Conservation (phyloP, 805 yeast species). For the Kluyveromyces lactis region DNA sequence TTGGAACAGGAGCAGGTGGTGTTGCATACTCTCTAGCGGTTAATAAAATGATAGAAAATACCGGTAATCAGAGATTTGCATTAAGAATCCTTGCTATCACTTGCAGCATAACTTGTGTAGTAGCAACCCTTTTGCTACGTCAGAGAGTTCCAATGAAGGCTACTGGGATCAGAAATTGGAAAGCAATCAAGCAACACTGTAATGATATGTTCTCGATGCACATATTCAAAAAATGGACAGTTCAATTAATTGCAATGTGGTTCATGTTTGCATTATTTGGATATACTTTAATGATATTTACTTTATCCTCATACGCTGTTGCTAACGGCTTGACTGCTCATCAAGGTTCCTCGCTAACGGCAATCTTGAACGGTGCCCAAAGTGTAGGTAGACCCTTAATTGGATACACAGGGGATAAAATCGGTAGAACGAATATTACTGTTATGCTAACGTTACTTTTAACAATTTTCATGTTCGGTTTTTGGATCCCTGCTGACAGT, state of each 20-base stretch:
- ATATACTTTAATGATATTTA: conserved; percentile 38
- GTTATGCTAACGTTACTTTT: conserved; percentile 29
- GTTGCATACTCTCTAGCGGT: conserved; percentile 35
- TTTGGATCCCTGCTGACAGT: conserved; percentile 41
- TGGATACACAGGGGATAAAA: conserved; percentile 37
- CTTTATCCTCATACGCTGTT: conserved; percentile 39
- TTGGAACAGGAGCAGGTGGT: conserved; percentile 51
- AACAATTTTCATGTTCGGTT: conserved; percentile 34
- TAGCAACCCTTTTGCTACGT: conserved; percentile 36
- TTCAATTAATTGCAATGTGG: conserved; percentile 32
- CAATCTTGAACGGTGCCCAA: conserved; percentile 39
- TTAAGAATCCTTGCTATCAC: conserved; percentile 37
- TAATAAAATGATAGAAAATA: conserved; percentile 33
- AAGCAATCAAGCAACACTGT: conserved; percentile 21
- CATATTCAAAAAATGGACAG: conserved; percentile 26
- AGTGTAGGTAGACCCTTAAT: conserved; percentile 41
- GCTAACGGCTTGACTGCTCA: conserved; percentile 38
- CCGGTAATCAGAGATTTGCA: conserved; percentile 41
- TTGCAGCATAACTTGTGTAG: conserved; percentile 30
- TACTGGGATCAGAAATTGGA: conserved; percentile 21
- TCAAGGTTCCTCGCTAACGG: conserved; percentile 39
- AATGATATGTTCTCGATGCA: conserved; percentile 30
- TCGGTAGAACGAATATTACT: conserved; percentile 41
- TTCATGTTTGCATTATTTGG: conserved; percentile 30
- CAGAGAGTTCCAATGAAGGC: conserved; percentile 35